A percentile compares a stretch with the other conserved stretches of the same genome.
Evolutionary conservation across 768 basidiomycete species (phyloP).

Genomic region (Mycena galericulata): DNA sequence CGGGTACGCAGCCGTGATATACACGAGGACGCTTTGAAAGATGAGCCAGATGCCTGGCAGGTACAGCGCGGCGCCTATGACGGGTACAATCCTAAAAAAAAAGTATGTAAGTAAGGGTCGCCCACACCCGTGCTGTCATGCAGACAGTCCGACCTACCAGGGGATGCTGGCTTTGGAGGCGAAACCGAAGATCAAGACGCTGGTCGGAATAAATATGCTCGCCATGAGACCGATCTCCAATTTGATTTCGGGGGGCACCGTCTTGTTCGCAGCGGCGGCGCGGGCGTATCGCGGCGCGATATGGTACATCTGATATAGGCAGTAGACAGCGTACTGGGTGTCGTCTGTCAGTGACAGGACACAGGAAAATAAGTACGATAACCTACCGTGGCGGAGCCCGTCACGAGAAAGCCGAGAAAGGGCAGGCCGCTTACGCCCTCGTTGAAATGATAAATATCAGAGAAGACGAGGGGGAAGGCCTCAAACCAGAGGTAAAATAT

Average conservation of each 20-base stretch:
- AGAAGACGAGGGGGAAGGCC: conserved; percentile 49
- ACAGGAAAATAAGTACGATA: not conserved
- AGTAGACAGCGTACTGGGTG: conserved; percentile 34
- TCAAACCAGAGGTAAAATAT: conserved; percentile 49
- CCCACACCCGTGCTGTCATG: no score
- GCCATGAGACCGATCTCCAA: conserved; percentile 48
- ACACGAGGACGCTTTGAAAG: conserved; percentile 34
- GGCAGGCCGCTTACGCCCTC: conserved; percentile 46
- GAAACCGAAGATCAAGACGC: conserved; percentile 47
- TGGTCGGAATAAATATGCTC: conserved; percentile 31
- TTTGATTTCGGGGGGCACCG: conserved; percentile 41
- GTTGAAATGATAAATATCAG: conserved; percentile 46
- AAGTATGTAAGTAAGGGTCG: not conserved
- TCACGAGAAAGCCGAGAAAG: conserved; percentile 44
- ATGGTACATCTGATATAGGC: conserved; percentile 36
- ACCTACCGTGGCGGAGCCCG: conserved; percentile 23
- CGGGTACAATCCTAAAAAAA: conserved; percentile 42
- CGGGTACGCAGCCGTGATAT: conserved; percentile 45
- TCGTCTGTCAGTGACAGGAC: not conserved
- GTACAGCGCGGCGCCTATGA: conserved; percentile 48
- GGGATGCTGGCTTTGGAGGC: conserved; percentile 42
- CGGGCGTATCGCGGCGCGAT: conserved; percentile 32
- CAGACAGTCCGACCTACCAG: conserved; percentile 34
- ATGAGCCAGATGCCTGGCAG: conserved; percentile 45
- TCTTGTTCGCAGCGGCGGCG: conserved; percentile 16